A percentile compares a stretch with the other conserved stretches of the same genome.
Conservation (phyloP, 345 rosid genomes). For the Arabidopsis arenosa region DNA sequence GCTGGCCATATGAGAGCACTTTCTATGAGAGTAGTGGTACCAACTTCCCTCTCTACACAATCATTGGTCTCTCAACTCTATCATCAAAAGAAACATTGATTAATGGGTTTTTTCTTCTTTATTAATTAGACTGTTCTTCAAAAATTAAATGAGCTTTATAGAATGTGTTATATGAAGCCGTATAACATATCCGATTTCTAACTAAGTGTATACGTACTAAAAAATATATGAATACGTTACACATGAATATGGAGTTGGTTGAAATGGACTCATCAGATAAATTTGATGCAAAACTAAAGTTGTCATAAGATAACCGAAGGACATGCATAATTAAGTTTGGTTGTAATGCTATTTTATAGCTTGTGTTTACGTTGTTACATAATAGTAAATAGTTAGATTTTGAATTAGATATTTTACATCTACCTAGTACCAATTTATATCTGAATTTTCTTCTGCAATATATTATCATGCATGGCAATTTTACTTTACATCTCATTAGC, state of each 20-base stretch:
- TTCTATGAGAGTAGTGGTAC: slow-evolving; percentile 41
- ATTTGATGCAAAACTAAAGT: background rate
- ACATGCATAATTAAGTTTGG: background rate
- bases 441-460: background rate
- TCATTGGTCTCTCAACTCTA: slow-evolving; percentile 38
- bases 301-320: background rate
- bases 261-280: background rate
- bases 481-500: slow-evolving; percentile 8
- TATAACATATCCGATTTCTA: background rate
- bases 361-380: background rate
- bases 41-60: slow-evolving; percentile 33
- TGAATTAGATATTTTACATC: slow-evolving; percentile 10
- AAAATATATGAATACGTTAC: background rate
- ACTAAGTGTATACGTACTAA: background rate
- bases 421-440: background rate
- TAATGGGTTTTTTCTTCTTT: background rate
- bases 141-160: background rate
- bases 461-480: slow-evolving; percentile 25
- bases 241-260: background rate
- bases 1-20: slow-evolving; percentile 40
- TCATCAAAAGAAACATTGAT: slow-evolving; percentile 27
- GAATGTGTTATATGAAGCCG: background rate
- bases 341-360: background rate
- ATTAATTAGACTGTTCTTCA: background rate
- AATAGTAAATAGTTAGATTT: background rate